phyloP scores from a whole-genome alignment of 805 yeast genomes.

The Candida sphagnicola region DNA sequence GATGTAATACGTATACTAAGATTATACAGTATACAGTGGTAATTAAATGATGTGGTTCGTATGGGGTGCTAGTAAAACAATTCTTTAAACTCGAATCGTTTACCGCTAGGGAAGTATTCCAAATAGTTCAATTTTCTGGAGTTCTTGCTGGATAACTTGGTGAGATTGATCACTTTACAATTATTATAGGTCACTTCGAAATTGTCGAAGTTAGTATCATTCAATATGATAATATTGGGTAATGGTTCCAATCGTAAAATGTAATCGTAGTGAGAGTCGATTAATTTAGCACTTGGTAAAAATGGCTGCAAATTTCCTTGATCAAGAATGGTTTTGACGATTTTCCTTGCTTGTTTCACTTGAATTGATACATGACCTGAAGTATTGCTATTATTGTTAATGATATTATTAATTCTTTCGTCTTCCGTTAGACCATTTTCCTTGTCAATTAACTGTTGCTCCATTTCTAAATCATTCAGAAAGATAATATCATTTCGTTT shows the following conservation, averaged over 20 bases:
- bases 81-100: slow-evolving; percentile 27
- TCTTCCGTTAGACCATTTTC: slow-evolving; percentile 12
- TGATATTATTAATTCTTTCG: slow-evolving; percentile 8
- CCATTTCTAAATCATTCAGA: slow-evolving; percentile 31
- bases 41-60: too few relatives aligned
- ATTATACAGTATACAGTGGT: too few relatives aligned
- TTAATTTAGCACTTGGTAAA: slow-evolving; percentile 52
- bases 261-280: slow-evolving; percentile 68
- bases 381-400: slow-evolving; percentile 5
- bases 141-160: slow-evolving; percentile 41
- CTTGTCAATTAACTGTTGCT: slow-evolving; percentile 13
- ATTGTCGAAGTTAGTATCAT: slow-evolving; percentile 66
- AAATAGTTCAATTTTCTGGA: slow-evolving; percentile 52
- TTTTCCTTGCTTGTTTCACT: slow-evolving; percentile 57
- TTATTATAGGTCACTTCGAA: slow-evolving; percentile 80
- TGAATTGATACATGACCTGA: slow-evolving; percentile 37
- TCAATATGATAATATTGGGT: slow-evolving; percentile 60
- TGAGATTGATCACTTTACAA: slow-evolving; percentile 74
- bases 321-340: slow-evolving; percentile 77
- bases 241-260: slow-evolving; percentile 69
- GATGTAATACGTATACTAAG: too few relatives aligned
- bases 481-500: slow-evolving; percentile 65
- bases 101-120: slow-evolving; percentile 67
- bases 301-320: slow-evolving; percentile 91
- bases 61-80: slow-evolving; percentile 12